Conservation (phyloP, 106 monocot genomes). For the Iris macrosiphon region DNA sequence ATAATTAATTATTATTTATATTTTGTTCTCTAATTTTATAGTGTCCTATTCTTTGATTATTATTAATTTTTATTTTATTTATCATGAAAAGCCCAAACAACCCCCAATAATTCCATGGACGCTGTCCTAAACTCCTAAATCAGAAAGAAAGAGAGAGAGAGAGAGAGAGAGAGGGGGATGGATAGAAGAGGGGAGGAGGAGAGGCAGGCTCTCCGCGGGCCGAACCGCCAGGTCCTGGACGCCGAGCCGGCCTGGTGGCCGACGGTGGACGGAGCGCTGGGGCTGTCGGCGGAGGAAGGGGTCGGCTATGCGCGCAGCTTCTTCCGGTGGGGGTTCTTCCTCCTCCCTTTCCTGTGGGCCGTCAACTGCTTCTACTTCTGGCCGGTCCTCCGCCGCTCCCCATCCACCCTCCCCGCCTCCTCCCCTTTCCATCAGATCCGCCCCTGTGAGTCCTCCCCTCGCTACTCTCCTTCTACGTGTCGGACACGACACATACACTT, state of each 20-base stretch:
- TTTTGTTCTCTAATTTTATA: too few species aligned
- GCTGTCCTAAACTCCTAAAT: too few species aligned
- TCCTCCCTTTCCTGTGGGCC: slow-evolving; percentile 78
- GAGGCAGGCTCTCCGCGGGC: slow-evolving; percentile 21
- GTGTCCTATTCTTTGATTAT: too few species aligned
- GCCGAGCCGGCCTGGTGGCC: slow-evolving; percentile 34
- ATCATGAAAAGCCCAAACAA: too few species aligned
- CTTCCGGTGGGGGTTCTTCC: slow-evolving; percentile 66
- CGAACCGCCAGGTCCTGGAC: slow-evolving; percentile 11
- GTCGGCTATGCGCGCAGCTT: slow-evolving; percentile 54
- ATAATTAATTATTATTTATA: too few species aligned
- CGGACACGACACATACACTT: too few species aligned
- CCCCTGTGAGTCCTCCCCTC: slow-evolving; percentile 41
- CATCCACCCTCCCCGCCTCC: slow-evolving; percentile 5
- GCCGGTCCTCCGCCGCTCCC: slow-evolving; percentile 48
- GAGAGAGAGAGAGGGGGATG: slow-evolving; percentile 8
- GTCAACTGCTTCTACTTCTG: slow-evolving; percentile 92
- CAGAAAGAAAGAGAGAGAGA: not conserved
- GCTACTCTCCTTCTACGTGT: not conserved
- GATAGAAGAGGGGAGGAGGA: slow-evolving; percentile 32
- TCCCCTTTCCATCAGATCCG: slow-evolving; percentile 33
- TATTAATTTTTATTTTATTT: too few species aligned
- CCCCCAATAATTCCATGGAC: too few species aligned
- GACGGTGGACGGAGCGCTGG: slow-evolving; percentile 81
- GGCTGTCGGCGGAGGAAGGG: slow-evolving; percentile 57